Evolutionary conservation across 768 basidiomycete species (phyloP).

Genomic region (Russula brevipes): DNA sequence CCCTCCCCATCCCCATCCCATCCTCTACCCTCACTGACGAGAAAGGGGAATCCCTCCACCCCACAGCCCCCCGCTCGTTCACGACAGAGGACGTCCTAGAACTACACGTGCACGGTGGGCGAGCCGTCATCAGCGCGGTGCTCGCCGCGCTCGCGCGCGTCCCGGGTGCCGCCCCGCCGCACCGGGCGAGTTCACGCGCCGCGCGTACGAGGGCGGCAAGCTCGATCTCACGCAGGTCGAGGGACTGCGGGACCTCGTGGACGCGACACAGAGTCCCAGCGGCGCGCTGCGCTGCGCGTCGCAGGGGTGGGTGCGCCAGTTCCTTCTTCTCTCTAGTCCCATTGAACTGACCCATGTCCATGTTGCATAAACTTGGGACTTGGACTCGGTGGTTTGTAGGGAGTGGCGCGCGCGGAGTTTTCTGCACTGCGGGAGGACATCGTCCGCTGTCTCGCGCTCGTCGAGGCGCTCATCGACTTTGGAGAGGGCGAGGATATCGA

Average conservation of each 20-base stretch:
- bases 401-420: slow-evolving; percentile 52
- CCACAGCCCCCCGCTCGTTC: slow-evolving; percentile 68
- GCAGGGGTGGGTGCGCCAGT: slow-evolving; percentile 50
- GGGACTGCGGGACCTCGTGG: slow-evolving; percentile 79
- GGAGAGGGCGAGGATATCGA: slow-evolving; percentile 90
- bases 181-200: slow-evolving; percentile 84
- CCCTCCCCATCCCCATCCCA: not conserved
- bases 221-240: slow-evolving; percentile 88
- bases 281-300: slow-evolving; percentile 63
- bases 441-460: slow-evolving; percentile 65
- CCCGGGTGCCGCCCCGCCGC: slow-evolving; percentile 69
- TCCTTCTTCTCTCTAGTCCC: not conserved
- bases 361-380: not conserved
- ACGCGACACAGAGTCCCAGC: slow-evolving; percentile 81
- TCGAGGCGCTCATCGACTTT: slow-evolving; percentile 91
- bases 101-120: slow-evolving; percentile 82
- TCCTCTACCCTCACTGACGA: not conserved
- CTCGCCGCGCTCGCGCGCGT: slow-evolving; percentile 57
- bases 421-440: slow-evolving; percentile 61
- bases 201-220: slow-evolving; percentile 74
- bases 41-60: not conserved
- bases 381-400: slow-evolving; percentile 39
- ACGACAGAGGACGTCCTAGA: slow-evolving; percentile 82
- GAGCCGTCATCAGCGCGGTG: slow-evolving; percentile 70
- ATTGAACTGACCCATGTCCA: no score